A percentile compares a stretch with the other conserved stretches of the same genome.
phyloP scores from a whole-genome alignment of 345 rosid species.

The Aquilaria sinensis region DNA sequence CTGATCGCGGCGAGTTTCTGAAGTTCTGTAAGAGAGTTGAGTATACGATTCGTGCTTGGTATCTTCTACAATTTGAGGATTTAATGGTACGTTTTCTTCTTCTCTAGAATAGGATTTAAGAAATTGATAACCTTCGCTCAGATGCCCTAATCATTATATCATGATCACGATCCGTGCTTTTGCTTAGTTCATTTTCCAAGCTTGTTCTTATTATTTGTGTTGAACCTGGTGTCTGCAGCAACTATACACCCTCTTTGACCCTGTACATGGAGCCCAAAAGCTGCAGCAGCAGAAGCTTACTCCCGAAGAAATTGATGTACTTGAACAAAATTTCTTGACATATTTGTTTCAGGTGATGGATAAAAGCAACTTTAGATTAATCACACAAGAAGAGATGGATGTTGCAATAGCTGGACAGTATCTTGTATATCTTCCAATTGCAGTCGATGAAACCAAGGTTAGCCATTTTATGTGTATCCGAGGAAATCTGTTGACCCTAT shows the following conservation, averaged over 20 bases:
- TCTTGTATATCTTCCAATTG: constrained; percentile 85
- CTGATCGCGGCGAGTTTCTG: constrained; percentile 72
- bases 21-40: constrained; percentile 92
- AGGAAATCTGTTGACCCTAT: neutral
- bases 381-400: constrained; percentile 78
- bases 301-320: constrained; percentile 57
- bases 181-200: constrained; percentile 2
- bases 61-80: constrained; percentile 88
- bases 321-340: constrained; percentile 82
- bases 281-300: constrained; percentile 71
- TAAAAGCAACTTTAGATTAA: constrained; percentile 89
- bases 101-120: neutral
- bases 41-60: constrained; percentile 97
- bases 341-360: constrained; percentile 94
- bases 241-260: constrained; percentile 90
- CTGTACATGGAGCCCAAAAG: constrained; percentile 67
- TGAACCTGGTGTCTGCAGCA: constrained; percentile 45
- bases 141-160: too few species aligned
- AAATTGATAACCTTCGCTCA: too few species aligned
- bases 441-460: constrained; percentile 90
- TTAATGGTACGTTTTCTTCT: constrained; percentile 52
- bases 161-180: neutral
- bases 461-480: constrained; percentile 3
- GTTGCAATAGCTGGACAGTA: constrained; percentile 90
- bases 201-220: constrained; percentile 12